These are phyloP conservation scores for Candida boleticola DNA, from an alignment of 805 yeast genomes.

Conservation along the genomic window DNA sequence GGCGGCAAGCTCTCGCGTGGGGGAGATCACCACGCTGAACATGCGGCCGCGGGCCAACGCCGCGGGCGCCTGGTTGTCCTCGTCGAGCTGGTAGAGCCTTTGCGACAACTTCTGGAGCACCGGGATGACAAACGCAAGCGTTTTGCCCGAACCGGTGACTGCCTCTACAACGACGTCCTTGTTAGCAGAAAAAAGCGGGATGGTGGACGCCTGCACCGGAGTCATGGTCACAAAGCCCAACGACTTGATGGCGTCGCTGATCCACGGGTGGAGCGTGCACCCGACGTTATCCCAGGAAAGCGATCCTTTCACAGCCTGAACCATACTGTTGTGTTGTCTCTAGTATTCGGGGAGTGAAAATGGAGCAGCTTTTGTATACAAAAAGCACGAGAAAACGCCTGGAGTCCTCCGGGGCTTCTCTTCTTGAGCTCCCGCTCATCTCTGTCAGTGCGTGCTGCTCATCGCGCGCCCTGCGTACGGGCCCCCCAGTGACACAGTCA, in stretches of 20 bases:
- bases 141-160: constrained; percentile 98
- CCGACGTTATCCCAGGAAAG: constrained; percentile 60
- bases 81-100: constrained; percentile 20
- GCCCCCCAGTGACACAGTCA: no score
- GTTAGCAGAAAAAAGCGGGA: constrained; percentile 77
- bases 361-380: no score
- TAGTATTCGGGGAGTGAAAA: no score
- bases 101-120: constrained; percentile 61
- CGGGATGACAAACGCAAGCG: constrained; percentile 86
- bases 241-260: constrained; percentile 65
- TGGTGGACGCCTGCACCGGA: constrained; percentile 94
- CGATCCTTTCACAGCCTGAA: constrained; percentile 36
- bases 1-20: constrained; percentile 66
- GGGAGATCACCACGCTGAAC: constrained; percentile 70
- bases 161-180: constrained; percentile 97
- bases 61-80: constrained; percentile 15
- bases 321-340: constrained; percentile 2
- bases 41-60: constrained; percentile 61
- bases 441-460: no score
- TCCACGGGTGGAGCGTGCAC: constrained; percentile 64
- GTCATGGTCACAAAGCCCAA: constrained; percentile 83
- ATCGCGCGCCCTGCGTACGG: no score
- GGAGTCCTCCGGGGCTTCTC: no score
- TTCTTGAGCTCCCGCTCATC: no score
- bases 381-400: no score